phyloP scores from a whole-genome alignment of 768 basidiomycete genomes.

The Dioszegia aurantiaca region DNA sequence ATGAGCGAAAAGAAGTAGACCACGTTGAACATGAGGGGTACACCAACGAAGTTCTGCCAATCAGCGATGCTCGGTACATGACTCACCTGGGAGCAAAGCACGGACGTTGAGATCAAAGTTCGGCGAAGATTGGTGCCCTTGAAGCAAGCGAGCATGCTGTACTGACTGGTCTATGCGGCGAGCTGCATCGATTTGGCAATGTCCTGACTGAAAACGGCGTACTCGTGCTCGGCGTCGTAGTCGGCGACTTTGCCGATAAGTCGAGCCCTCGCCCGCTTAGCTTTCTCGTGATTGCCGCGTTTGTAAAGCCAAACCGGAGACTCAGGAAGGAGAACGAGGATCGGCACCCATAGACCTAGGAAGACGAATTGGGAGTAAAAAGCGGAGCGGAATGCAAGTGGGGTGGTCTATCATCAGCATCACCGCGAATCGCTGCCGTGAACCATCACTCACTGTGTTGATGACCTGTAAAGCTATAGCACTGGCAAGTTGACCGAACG shows the following conservation, averaged over 20 bases:
- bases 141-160: slow-evolving; percentile 10
- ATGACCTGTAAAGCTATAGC: slow-evolving; percentile 21
- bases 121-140: slow-evolving; percentile 18
- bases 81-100: slow-evolving; percentile 18
- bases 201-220: slow-evolving; percentile 25
- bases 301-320: slow-evolving; percentile 27
- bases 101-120: slow-evolving; percentile 15
- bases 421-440: no score
- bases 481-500: slow-evolving; percentile 16
- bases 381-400: slow-evolving; percentile 15
- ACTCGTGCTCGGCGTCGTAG: slow-evolving; percentile 31
- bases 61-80: not conserved
- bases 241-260: slow-evolving; percentile 26
- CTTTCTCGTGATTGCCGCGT: slow-evolving; percentile 27
- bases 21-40: slow-evolving; percentile 22
- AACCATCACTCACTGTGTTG: slow-evolving; percentile 14
- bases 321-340: slow-evolving; percentile 25
- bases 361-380: slow-evolving; percentile 32
- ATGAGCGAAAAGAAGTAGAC: slow-evolving; percentile 24
- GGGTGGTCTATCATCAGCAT: slow-evolving; percentile 15
- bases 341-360: slow-evolving; percentile 21
- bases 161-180: not conserved
- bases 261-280: slow-evolving; percentile 14
- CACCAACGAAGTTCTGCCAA: slow-evolving; percentile 21
- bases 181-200: slow-evolving; percentile 6